Evolutionary conservation across 257 asterid species (phyloP).

Genomic region (Solanum ossicruentum): DNA sequence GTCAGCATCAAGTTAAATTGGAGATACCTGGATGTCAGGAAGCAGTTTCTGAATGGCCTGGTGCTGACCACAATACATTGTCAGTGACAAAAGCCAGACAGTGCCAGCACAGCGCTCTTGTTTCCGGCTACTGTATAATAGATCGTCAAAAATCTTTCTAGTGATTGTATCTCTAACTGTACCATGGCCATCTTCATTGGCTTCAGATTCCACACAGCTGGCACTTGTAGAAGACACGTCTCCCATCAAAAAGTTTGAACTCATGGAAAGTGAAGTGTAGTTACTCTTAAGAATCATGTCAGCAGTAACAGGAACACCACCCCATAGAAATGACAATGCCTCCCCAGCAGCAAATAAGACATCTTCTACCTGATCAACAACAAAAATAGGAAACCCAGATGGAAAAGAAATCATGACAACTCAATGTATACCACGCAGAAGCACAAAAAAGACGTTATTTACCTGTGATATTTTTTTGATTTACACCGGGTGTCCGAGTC

Average conservation of each 20-base stretch:
- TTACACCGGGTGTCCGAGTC: no score
- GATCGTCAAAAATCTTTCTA: constrained; percentile 84
- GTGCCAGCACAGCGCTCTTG: constrained; percentile 99
- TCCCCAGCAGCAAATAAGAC: constrained; percentile 97
- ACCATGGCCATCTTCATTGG: constrained; percentile 43
- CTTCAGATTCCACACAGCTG: constrained; percentile 34
- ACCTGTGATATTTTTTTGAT: not conserved
- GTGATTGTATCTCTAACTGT: constrained; percentile 71
- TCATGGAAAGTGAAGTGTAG: constrained; percentile 78
- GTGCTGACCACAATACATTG: constrained; percentile 86
- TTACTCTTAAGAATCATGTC: constrained; percentile 78
- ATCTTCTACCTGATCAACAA: constrained; percentile 69
- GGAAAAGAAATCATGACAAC: not conserved
- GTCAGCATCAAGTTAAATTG: constrained; percentile 2
- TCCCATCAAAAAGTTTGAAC: constrained; percentile 90
- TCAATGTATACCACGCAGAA: not conserved
- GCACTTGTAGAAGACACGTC: constrained; percentile 43
- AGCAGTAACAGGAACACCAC: constrained; percentile 87
- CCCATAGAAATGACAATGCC: constrained; percentile 97
- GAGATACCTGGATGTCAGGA: constrained; percentile 88
- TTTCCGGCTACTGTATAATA: constrained; percentile 79
- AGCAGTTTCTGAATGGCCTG: constrained; percentile 71
- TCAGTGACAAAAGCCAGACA: constrained; percentile 89
- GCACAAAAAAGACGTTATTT: not conserved
- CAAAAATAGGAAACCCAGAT: not conserved